Percentiles rank a stretch among this genome's conserved stretches.
Evolutionary conservation across 2,329 filamentous ascomycete species (phyloP).

Genomic region (Alternaria viburni): DNA sequence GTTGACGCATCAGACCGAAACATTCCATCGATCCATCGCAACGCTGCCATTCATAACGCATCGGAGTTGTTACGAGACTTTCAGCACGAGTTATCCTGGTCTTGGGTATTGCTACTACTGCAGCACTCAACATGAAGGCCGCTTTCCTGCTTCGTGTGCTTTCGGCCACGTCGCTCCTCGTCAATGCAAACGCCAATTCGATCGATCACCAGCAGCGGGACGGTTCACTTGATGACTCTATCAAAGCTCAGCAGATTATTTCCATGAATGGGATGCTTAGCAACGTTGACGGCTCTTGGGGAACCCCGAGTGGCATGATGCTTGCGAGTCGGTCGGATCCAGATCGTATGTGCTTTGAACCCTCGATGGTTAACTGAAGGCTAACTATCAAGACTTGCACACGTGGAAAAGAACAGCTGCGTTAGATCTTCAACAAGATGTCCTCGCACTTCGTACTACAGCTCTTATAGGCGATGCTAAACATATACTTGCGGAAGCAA

Average conservation of each 20-base stretch:
- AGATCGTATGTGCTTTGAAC: neutral
- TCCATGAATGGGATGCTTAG: neutral
- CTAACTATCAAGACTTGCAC: accelerated
- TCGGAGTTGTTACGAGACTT: neutral
- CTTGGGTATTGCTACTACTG: neutral
- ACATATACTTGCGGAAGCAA: no score
- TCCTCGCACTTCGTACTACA: neutral
- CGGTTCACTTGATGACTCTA: neutral
- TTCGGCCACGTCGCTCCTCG: neutral
- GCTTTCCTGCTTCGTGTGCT: neutral
- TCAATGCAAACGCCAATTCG: neutral
- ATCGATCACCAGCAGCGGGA: neutral
- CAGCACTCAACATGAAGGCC: neutral
- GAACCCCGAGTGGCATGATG: no score
- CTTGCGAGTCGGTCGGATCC: neutral
- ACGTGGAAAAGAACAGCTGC: neutral
- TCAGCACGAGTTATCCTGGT: neutral
- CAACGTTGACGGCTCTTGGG: no score
- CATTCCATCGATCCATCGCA: neutral
- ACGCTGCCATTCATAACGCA: neutral
- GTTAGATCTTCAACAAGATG: neutral
- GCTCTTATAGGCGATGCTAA: no score
- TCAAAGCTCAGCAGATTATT: neutral
- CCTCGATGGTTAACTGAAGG: accelerated
- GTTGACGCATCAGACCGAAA: neutral